phyloP scores from a whole-genome alignment of 148 eudicot genomes.

The Rhododendron williamsianum region DNA sequence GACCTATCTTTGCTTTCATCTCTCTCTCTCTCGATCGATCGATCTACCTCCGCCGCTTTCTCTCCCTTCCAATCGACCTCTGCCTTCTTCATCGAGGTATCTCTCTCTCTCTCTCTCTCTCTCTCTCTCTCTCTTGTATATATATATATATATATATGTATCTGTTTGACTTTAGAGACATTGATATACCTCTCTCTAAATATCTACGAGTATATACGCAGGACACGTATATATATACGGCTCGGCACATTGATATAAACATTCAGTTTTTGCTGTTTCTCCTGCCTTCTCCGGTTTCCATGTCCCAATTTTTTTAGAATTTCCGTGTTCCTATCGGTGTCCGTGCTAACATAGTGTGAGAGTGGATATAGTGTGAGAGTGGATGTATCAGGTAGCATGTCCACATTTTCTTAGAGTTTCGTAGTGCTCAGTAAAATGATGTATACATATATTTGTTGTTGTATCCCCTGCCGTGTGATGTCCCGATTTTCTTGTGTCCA shows the following conservation, averaged over 20 bases:
- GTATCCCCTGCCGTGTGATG: not conserved
- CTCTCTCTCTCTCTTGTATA: not conserved
- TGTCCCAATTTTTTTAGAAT: not conserved
- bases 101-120: not conserved
- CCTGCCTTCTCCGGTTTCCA: not conserved
- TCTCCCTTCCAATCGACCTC: not conserved
- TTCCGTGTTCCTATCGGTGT: too few species aligned
- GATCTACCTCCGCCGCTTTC: not conserved
- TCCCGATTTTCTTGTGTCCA: not conserved
- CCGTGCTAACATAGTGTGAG: not conserved
- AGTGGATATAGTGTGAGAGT: not conserved
- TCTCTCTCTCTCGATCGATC: not conserved
- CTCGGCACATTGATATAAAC: not conserved
- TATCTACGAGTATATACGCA: not conserved
- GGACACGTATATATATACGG: not conserved
- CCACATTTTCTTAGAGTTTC: not conserved
- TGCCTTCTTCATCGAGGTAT: not conserved
- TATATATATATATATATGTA: too few species aligned
- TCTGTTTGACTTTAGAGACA: not conserved
- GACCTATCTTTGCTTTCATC: too few species aligned
- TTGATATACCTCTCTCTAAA: not conserved
- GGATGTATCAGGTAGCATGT: not conserved
- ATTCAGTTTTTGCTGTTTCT: not conserved
- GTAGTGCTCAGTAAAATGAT: too few species aligned
- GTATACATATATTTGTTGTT: too few species aligned